Conservation (phyloP, 257 asterid species). For the Solanum chilense region DNA sequence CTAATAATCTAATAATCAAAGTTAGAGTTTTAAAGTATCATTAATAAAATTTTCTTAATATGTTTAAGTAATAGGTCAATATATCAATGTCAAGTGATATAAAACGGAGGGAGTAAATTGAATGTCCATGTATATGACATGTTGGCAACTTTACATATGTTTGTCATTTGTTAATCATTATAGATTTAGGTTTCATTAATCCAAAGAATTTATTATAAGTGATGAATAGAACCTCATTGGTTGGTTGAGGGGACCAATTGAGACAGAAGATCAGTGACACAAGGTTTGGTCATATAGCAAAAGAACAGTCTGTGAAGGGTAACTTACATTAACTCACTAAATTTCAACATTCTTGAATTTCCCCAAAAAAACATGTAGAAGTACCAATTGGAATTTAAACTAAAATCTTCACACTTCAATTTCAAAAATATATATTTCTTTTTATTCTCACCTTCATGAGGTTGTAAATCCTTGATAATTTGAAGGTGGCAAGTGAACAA, state of each 20-base stretch:
- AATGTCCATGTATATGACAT: not conserved
- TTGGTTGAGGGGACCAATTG: not conserved
- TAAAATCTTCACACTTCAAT: not conserved
- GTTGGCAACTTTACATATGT: not conserved
- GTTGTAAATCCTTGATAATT: not conserved
- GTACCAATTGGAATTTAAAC: not conserved
- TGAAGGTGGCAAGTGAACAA: not conserved
- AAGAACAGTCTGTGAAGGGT: not conserved
- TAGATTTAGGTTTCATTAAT: not conserved
- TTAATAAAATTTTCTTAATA: too few species aligned
- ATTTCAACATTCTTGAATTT: conserved; percentile 1
- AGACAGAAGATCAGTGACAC: not conserved
- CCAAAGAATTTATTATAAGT: not conserved
- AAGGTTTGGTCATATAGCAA: not conserved
- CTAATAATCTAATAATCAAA: too few species aligned
- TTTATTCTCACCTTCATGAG: not conserved
- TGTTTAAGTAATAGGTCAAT: too few species aligned
- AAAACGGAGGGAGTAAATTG: not conserved
- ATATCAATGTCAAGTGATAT: not conserved
- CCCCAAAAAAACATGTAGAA: not conserved
- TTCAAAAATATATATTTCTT: not conserved
- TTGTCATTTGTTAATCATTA: not conserved
- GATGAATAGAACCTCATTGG: not conserved
- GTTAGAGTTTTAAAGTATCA: not conserved
- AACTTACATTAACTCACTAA: not conserved